A percentile compares a stretch with the other conserved stretches of the same genome.
Evolutionary conservation across 345 rosid genomes (phyloP).

Genomic region (Citrus australasica): DNA sequence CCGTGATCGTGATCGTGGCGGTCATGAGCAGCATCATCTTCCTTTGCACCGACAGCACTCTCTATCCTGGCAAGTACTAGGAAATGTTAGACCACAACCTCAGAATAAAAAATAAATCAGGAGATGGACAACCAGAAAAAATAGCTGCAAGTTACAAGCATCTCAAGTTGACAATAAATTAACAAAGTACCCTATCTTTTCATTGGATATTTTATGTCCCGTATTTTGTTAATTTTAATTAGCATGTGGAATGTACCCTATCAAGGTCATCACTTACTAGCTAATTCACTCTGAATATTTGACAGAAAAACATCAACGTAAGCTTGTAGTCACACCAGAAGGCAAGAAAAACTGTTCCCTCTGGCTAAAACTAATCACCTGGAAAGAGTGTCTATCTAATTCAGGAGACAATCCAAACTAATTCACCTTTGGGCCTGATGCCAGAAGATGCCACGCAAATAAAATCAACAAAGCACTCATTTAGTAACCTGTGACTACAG

Average conservation of each 20-base stretch:
- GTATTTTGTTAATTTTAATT: not conserved
- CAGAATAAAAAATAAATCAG: not conserved
- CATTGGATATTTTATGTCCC: not conserved
- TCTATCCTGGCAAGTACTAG: slow-evolving; percentile 59
- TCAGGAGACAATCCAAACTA: not conserved
- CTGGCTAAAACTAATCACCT: not conserved
- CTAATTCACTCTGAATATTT: no score
- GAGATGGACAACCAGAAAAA: not conserved
- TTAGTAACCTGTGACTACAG: no score
- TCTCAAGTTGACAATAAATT: not conserved
- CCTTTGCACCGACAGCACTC: slow-evolving; percentile 60
- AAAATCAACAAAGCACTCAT: no score
- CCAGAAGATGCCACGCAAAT: not conserved
- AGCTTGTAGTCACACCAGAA: no score
- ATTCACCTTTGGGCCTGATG: not conserved
- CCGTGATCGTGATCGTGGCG: slow-evolving; percentile 24
- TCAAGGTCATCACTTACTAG: not conserved
- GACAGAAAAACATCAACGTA: no score
- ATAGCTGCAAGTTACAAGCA: not conserved
- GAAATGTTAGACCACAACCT: slow-evolving; percentile 10
- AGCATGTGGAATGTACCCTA: not conserved
- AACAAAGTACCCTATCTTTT: not conserved
- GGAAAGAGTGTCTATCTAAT: not conserved
- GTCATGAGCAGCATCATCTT: slow-evolving; percentile 41
- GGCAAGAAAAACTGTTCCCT: no score